Conservation (phyloP, 352 stramenopile genomes). For the Phytophthora pisi region DNA sequence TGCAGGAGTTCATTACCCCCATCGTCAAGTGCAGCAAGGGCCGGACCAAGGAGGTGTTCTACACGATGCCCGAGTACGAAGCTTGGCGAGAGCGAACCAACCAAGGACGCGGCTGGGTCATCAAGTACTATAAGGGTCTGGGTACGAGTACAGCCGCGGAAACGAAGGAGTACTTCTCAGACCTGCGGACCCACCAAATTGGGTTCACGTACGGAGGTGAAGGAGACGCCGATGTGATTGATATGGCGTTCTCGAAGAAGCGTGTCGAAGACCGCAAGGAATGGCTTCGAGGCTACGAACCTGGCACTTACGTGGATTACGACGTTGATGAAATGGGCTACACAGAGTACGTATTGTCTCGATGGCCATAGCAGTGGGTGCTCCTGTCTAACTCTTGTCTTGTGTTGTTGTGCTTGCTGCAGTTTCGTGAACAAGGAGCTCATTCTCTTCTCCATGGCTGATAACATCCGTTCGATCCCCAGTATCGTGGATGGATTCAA, state of each 20-base stretch:
- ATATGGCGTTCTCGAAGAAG: constrained; percentile 98
- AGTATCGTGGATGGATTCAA: constrained; percentile 98
- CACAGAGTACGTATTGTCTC: constrained; percentile 74
- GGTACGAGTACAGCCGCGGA: constrained; percentile 97
- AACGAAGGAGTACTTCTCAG: constrained; percentile 98
- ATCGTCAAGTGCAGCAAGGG: constrained; percentile 97
- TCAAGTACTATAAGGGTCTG: constrained; percentile 99
- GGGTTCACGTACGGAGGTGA: constrained; percentile 94
- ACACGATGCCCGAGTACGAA: constrained; percentile 97
- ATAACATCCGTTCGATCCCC: constrained; percentile 97
- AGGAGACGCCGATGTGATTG: constrained; percentile 89
- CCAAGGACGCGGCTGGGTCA: constrained; percentile 93
- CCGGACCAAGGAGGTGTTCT: constrained; percentile 92
- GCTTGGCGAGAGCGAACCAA: constrained; percentile 89
- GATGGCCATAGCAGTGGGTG: not conserved
- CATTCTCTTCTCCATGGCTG: constrained; percentile 98
- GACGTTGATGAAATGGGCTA: constrained; percentile 93
- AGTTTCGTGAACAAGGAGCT: constrained; percentile 99
- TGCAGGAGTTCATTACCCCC: constrained; percentile 97
- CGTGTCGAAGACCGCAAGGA: constrained; percentile 95
- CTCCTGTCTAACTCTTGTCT: constrained; percentile 4
- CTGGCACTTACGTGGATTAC: constrained; percentile 92
- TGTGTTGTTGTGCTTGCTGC: constrained; percentile 5
- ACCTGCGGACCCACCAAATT: constrained; percentile 94
- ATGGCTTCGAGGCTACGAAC: constrained; percentile 92